A percentile compares a stretch with the other conserved stretches of the same genome.
These are phyloP conservation scores for Akanthomyces lecanii DNA, from an alignment of 2,329 filamentous ascomycete genomes.

Conservation along the genomic window DNA sequence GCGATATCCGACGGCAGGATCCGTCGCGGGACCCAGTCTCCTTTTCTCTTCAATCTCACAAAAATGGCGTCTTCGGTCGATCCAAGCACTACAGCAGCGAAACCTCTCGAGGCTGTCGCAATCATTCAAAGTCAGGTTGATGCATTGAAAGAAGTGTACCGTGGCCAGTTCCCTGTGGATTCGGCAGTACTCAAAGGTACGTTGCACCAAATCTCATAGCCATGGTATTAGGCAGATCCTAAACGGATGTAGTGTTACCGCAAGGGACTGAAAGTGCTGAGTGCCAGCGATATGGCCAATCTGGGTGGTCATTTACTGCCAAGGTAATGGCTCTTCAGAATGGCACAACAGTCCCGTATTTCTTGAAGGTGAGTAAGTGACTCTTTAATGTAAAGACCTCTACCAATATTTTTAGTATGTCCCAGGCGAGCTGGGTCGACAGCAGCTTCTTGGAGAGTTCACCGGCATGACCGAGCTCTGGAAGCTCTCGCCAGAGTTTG, in stretches of 20 bases:
- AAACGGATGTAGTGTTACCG: neutral
- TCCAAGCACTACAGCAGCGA: neutral
- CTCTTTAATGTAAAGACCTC: no score
- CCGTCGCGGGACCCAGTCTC: no score
- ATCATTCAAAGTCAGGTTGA: neutral
- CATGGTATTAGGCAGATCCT: no score
- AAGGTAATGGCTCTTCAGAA: neutral
- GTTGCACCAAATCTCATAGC: neutral
- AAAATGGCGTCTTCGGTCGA: neutral
- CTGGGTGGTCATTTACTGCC: neutral
- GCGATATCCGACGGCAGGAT: neutral
- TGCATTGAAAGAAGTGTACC: neutral
- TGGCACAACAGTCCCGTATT: neutral
- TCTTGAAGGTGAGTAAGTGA: neutral
- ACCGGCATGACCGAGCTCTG: conserved; percentile 28
- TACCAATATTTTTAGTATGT: conserved; percentile 5
- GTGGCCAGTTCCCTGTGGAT: neutral
- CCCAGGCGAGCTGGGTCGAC: conserved; percentile 16
- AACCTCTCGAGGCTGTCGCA: neutral
- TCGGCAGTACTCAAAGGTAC: neutral
- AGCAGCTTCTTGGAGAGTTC: conserved; percentile 29
- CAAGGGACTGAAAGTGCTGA: neutral
- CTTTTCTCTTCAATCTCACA: neutral
- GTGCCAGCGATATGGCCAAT: neutral
- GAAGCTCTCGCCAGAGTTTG: conserved; percentile 25